Evolutionary conservation across 2,329 filamentous ascomycete species (phyloP).

Genomic region (Fusarium pseudonygamai): DNA sequence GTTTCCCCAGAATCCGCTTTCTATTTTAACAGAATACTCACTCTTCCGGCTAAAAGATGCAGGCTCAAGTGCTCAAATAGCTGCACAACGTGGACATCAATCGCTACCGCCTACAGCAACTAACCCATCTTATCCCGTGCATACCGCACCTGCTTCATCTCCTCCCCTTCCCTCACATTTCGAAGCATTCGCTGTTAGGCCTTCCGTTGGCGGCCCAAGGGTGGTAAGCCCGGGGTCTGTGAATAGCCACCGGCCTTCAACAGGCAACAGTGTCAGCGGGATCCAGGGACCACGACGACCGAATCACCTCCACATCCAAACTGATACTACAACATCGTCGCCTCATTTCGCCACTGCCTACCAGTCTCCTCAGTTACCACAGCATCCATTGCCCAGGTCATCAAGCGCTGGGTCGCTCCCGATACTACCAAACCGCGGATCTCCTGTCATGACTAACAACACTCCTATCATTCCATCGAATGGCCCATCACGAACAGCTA

Average conservation of each 20-base stretch:
- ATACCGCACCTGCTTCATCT: neutral
- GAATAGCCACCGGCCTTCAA: neutral
- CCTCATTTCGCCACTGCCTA: neutral
- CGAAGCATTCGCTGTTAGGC: neutral
- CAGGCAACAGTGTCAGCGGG: neutral
- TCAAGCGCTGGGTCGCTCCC: conserved; percentile 10
- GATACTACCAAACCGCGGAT: neutral
- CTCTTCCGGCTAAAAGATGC: conserved; percentile 6
- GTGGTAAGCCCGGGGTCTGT: conserved; percentile 9
- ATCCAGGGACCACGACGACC: conserved; percentile 9
- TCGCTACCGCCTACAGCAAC: conserved; percentile 10
- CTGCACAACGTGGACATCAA: conserved; percentile 14
- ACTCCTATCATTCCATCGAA: conserved; percentile 8
- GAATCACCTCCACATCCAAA: conserved; percentile 9
- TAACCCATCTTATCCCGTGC: neutral
- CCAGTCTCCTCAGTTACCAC: conserved; percentile 16
- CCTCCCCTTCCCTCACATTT: conserved; percentile 11
- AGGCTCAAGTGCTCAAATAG: neutral
- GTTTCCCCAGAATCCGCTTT: neutral
- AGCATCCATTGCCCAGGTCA: neutral
- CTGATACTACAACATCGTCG: neutral
- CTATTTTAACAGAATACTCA: conserved; percentile 14
- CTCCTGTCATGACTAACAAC: conserved; percentile 9
- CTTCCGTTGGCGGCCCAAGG: neutral
- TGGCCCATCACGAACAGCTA: neutral